phyloP scores from a whole-genome alignment of 2,329 filamentous ascomycete genomes.

The Colletotrichum sp. region DNA sequence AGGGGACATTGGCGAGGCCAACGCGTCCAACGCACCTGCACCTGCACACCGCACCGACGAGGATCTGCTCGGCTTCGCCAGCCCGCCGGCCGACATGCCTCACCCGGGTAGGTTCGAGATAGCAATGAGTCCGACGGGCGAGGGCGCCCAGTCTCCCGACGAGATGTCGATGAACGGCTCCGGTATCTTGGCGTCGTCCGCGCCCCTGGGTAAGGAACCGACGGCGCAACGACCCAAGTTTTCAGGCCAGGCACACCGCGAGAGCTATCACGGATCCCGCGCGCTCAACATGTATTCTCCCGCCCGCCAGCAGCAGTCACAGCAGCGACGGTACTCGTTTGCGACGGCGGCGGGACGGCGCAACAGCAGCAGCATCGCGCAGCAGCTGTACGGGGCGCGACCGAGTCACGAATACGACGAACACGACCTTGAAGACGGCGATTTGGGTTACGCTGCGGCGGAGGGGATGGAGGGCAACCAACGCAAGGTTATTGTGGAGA shows the following conservation, averaged over 20 bases:
- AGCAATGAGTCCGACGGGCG: constrained; percentile 50
- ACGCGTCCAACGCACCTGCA: constrained; percentile 37
- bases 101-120: constrained; percentile 80
- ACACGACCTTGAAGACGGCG: constrained; percentile 84
- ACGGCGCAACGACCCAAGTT: constrained; percentile 9
- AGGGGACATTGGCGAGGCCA: constrained; percentile 78
- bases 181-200: constrained; percentile 6
- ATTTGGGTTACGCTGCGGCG: constrained; percentile 92
- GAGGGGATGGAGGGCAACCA: constrained; percentile 92
- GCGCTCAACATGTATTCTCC: constrained; percentile 50
- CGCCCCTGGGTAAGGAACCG: constrained; percentile 1
- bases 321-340: constrained; percentile 59
- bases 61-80: constrained; percentile 75
- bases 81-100: constrained; percentile 69
- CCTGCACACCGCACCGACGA: constrained; percentile 40
- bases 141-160: constrained; percentile 43
- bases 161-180: constrained; percentile 26
- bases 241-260: constrained; percentile 8
- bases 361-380: constrained; percentile 56
- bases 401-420: constrained; percentile 44
- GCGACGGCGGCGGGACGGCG: constrained; percentile 52
- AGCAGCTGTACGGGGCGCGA: constrained; percentile 51
- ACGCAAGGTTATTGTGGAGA: constrained; percentile 95
- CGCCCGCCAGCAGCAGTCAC: constrained; percentile 41
- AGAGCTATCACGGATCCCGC: constrained; percentile 43